These are phyloP conservation scores for Fusarium tuaranense DNA, from an alignment of 2,329 filamentous ascomycete genomes.

Conservation along the genomic window DNA sequence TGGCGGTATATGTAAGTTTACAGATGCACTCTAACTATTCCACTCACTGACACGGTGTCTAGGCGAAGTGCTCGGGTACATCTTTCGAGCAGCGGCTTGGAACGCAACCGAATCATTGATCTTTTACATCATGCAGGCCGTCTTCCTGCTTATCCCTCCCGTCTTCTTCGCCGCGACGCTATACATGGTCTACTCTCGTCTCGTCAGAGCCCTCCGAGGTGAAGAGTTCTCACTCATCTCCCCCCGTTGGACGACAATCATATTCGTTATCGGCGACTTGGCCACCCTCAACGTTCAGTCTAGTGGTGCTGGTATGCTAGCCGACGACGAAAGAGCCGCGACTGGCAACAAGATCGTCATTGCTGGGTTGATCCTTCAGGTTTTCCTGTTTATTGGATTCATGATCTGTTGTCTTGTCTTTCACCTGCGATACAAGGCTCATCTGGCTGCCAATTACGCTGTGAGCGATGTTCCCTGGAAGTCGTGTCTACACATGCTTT, in stretches of 20 bases:
- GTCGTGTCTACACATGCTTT: conserved; percentile 22
- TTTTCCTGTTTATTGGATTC: conserved; percentile 9
- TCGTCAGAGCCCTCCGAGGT: conserved; percentile 1
- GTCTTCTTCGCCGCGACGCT: conserved; percentile 32
- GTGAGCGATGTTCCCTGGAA: background rate
- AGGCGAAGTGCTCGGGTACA: conserved; percentile 30
- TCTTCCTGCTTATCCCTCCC: conserved; percentile 21
- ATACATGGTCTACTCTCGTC: conserved; percentile 33
- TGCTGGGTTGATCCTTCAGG: background rate
- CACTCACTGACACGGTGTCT: fast-evolving
- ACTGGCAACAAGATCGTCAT: conserved; percentile 23
- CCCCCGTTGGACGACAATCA: conserved; percentile 14
- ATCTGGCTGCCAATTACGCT: background rate
- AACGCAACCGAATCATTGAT: conserved; percentile 15
- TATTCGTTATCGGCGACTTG: conserved; percentile 28
- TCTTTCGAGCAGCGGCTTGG: conserved; percentile 21
- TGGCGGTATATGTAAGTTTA: conserved; percentile 57
- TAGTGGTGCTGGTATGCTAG: conserved; percentile 14
- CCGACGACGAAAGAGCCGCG: background rate
- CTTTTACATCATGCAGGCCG: conserved; percentile 30
- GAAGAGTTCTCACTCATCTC: conserved; percentile 13
- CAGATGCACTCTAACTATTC: fast-evolving
- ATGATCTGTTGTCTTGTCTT: conserved; percentile 19
- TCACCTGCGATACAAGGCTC: background rate
- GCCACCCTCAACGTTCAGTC: conserved; percentile 27